Percentiles rank a stretch among this genome's conserved stretches.
These are phyloP conservation scores for Tieghemostelium lacteum DNA, from an alignment of 78 protist genomes.

Conservation along the genomic window DNA sequence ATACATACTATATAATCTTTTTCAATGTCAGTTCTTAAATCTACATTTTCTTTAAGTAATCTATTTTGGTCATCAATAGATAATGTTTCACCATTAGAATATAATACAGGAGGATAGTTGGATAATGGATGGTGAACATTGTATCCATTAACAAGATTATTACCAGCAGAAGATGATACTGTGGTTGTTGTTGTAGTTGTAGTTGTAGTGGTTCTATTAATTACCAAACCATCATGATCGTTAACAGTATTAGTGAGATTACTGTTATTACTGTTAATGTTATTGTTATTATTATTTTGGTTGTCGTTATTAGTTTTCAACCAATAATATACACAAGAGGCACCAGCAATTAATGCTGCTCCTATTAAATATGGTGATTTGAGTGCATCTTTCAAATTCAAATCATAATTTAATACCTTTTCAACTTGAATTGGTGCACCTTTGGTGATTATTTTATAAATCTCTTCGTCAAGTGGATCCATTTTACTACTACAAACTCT, in stretches of 20 bases:
- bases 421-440: conserved; percentile 66
- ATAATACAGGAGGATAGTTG: neutral
- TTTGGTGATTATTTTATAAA: conserved; percentile 32
- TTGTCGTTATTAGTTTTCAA: conserved; percentile 4
- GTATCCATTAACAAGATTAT: too few species aligned
- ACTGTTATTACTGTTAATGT: neutral
- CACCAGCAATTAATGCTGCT: conserved; percentile 9
- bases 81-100: conserved; percentile 33
- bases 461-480: conserved; percentile 58
- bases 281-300: neutral
- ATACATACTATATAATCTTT: conserved; percentile 32
- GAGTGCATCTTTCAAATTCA: conserved; percentile 33
- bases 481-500: too few species aligned
- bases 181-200: conserved; percentile 48
- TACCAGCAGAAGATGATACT: neutral
- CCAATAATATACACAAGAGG: conserved; percentile 35
- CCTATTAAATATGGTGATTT: conserved; percentile 15
- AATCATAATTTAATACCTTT: conserved; percentile 41
- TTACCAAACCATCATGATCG: neutral
- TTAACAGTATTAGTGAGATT: neutral
- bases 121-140: neutral
- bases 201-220: conserved; percentile 31
- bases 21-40: conserved; percentile 12
- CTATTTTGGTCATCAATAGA: conserved; percentile 51
- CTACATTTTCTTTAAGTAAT: conserved; percentile 32